Evolutionary conservation across 768 basidiomycete species (phyloP), one percentile per base, ranked within the genome.

Genomic region (Boletus pseudopeckii): DNA sequence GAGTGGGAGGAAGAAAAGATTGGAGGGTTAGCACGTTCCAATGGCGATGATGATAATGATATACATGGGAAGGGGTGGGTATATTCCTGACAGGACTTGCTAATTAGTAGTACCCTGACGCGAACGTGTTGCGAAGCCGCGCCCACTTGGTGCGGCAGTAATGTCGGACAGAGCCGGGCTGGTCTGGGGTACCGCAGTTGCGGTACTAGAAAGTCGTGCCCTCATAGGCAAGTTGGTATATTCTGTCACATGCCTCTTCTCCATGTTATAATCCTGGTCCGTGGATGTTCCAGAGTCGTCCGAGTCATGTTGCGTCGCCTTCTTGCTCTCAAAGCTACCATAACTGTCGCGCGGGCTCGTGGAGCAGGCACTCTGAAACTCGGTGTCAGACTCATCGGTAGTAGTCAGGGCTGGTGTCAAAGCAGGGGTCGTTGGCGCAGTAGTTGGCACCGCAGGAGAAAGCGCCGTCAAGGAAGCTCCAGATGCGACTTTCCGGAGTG

Each of bases 351-450:
- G 80, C 13, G 88, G 87, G 63, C 87, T 89, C 4, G 81, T 72
- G 5, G 88, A 90, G 69, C 88, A 90, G 33, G 90, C 90, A 58
- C 90, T 92, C 71, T 91, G 89, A 68, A 92, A 92, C 63, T 92
- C 90, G 26, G 86, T 86, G 61, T 90, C 88, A 20, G 88, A 89
- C 60, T 89, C 88, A 54, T 90, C 88, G 8, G 86, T 82, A 32
- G 78, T 72, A 26, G 70, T 66, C 36, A 71, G 63, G 22, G 66
- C 58, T 2, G 67, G 63, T 0, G 74, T 67, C 54, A 73, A 59
- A 26, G 70, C 66, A 38, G 73, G 74, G 10, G 72, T 76, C 53
- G 67, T 68, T 7, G 75, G 70, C 14, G 57, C 58, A 7, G 71
- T 66, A 20, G 60, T 56, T 22, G 51, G 49, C 34, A 57, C 55